Conservation (phyloP, 345 rosid genomes). For the Populus deltoides region DNA sequence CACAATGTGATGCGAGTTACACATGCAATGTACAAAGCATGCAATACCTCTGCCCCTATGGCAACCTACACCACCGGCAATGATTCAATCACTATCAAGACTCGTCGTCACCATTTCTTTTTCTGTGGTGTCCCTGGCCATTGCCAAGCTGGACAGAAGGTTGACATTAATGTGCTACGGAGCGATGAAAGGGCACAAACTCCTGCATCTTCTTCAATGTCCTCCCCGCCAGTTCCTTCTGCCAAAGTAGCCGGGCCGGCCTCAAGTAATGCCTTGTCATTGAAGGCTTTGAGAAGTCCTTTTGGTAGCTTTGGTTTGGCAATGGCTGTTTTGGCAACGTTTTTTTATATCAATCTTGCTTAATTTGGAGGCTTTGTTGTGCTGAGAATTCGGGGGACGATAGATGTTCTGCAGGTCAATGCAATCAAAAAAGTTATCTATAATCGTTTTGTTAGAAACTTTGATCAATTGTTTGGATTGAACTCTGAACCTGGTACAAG, state of each 20-base stretch:
- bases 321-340: conserved; percentile 19
- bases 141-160: conserved; percentile 83
- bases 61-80: conserved; percentile 83
- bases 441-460: background rate
- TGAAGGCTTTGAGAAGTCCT: conserved; percentile 13
- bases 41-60: conserved; percentile 76
- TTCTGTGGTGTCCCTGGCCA: conserved; percentile 94
- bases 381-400: background rate
- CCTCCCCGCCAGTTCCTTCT: conserved; percentile 45
- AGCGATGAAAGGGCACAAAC: conserved; percentile 26
- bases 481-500: background rate
- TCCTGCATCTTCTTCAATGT: conserved; percentile 25
- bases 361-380: background rate
- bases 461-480: background rate
- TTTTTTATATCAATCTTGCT: conserved; percentile 13
- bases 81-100: conserved; percentile 69
- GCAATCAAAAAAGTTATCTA: background rate
- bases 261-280: conserved; percentile 34
- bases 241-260: conserved; percentile 47
- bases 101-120: conserved; percentile 80
- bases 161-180: conserved; percentile 71
- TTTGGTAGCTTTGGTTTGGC: conserved; percentile 17
- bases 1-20: conserved; percentile 92
- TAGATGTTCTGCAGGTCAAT: background rate
- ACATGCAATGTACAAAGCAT: conserved; percentile 66